A percentile compares a stretch with the other conserved stretches of the same genome.
Evolutionary conservation across 768 basidiomycete species (phyloP).

Genomic region (Mycena chlorophos): DNA sequence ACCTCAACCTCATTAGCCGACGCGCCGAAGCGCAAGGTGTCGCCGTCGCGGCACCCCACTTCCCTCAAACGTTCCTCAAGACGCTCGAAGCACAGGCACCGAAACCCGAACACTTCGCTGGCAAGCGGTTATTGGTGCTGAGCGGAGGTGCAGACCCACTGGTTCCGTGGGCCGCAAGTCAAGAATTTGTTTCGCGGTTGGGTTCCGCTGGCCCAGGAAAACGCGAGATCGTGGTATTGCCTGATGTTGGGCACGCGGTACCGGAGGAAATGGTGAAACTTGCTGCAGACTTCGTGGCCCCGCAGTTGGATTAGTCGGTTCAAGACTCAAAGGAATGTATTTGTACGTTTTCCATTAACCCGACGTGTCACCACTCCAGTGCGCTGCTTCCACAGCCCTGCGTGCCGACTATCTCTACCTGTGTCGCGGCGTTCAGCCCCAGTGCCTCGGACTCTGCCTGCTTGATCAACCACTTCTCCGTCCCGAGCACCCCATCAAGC

Average conservation of each 20-base stretch:
- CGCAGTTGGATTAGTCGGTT: conserved; percentile 20
- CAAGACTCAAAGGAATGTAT: neutral
- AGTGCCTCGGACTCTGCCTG: conserved; percentile 48
- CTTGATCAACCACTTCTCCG: conserved; percentile 62
- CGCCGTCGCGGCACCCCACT: conserved; percentile 48
- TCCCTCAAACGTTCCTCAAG: conserved; percentile 54
- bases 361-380: conserved; percentile 21
- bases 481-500: conserved; percentile 63
- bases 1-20: conserved; percentile 50
- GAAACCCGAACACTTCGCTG: conserved; percentile 59
- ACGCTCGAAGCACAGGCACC: conserved; percentile 52
- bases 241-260: conserved; percentile 61
- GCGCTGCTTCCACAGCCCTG: conserved; percentile 18
- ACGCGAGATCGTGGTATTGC: conserved; percentile 56
- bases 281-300: conserved; percentile 37
- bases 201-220: conserved; percentile 53
- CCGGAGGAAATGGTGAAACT: conserved; percentile 60
- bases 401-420: conserved; percentile 32
- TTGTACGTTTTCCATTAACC: neutral
- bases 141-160: conserved; percentile 64
- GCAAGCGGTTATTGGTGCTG: conserved; percentile 73
- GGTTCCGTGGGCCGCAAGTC: conserved; percentile 64
- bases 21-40: conserved; percentile 53
- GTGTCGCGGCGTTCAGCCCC: conserved; percentile 30
- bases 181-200: conserved; percentile 56